Evolutionary conservation across 1,284 basidiomycete genomes (phyloP), one percentile per base, ranked within the genome.

Genomic region (Bjerkandera adusta): DNA sequence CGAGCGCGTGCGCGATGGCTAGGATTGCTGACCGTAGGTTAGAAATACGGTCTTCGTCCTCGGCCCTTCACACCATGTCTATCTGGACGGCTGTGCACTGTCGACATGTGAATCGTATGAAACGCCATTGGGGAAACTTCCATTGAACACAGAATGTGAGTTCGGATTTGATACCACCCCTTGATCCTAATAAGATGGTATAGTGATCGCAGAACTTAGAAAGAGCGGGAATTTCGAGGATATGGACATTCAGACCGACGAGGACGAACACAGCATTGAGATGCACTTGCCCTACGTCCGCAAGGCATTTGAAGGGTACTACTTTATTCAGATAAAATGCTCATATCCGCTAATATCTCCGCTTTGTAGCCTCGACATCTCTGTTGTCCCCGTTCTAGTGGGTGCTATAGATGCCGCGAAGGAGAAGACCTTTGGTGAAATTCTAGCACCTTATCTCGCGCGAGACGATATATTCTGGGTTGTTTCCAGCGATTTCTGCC

Each of bases 261-360:
- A 96, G 64, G 91, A 89, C 32, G 97, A 99, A 60, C 97, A 99
- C 65, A 95, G 91, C 60, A 84, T 99, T 43, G 97, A 99, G 69
- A 96, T 99, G 92, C 95, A 98, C 57, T 73, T 97, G 11, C 94
- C 95, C 3, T 98, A 96, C 64, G 76, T 99, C 29, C 79, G 89
- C 43, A 92, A 94, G 63, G 70, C 90, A 7, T 97, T 97, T 55
- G 72, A 88, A 62, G 80, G 80, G 90, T 92, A 57, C 55, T 72
- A 65, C 20, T 16, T 36, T 18, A 24, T 20, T 24, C 12, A 11
- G 11, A 5, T 13, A 39, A 5, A 15, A 27, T 27, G 39, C 39
- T 22, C 22, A 8, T 27, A 7, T 7, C 18, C 21, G 22, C 22
- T 20, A 11, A 36, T n/a, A 24, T 5, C 36, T 34, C 21, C 25